Percentiles rank a stretch among this genome's conserved stretches.
These are phyloP conservation scores for Teunomyces gatunensis DNA, from an alignment of 805 yeast genomes.

Conservation along the genomic window DNA sequence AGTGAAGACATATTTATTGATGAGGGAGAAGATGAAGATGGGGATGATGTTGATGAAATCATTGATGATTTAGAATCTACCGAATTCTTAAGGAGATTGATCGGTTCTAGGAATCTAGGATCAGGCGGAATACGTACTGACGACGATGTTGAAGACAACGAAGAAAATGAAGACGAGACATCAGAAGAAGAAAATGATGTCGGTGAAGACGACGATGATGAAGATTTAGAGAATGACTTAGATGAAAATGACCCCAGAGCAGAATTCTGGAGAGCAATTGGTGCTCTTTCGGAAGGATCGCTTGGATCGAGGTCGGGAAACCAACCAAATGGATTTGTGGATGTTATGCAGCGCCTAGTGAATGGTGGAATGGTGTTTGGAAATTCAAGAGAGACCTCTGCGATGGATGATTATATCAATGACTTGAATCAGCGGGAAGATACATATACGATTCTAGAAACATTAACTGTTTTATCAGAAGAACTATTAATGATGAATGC, in stretches of 20 bases:
- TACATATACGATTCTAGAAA: conserved; percentile 60
- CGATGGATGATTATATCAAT: conserved; percentile 33
- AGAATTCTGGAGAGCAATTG: conserved; percentile 27
- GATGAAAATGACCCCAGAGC: conserved; percentile 18
- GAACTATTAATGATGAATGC: conserved; percentile 67
- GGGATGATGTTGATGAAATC: conserved; percentile 10
- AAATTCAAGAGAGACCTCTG: conserved; percentile 22
- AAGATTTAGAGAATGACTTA: conserved; percentile 11
- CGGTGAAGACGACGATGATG: conserved; percentile 10
- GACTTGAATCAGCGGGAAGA: conserved; percentile 49
- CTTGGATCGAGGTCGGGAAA: background rate
- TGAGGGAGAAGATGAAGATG: conserved; percentile 10
- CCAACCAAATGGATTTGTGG: conserved; percentile 21
- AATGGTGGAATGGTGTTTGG: conserved; percentile 20
- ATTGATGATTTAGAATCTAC: conserved; percentile 16
- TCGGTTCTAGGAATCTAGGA: conserved; percentile 11
- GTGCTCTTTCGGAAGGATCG: conserved; percentile 15
- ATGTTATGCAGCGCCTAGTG: conserved; percentile 34
- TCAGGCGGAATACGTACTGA: conserved; percentile 5
- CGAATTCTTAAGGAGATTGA: conserved; percentile 19
- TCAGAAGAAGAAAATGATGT: conserved; percentile 9
- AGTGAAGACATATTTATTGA: conserved; percentile 20
- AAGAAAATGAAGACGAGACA: conserved; percentile 5
- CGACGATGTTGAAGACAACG: conserved; percentile 8
- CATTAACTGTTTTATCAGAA: conserved; percentile 63